Evolutionary conservation across 2,329 filamentous ascomycete genomes (phyloP), one percentile per base, ranked within the genome.

Genomic region (Fonsecaea pedrosoi): DNA sequence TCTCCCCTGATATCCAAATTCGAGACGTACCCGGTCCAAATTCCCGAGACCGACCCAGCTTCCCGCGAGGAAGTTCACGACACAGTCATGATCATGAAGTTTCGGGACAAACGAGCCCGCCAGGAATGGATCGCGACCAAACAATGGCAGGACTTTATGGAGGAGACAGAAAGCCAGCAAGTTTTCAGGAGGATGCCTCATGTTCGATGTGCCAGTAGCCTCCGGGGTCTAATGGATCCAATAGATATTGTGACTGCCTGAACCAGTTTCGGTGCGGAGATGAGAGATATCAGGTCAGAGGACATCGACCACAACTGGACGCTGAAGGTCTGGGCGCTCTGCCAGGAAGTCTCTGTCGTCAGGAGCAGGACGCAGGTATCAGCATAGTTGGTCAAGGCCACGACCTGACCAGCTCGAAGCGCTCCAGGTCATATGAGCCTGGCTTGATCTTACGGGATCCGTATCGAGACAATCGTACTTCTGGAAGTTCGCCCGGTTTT

Each of bases 111-210:
- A 63, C 58, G 66, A 8, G 73, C 71, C 45, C 70, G 71, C 60
- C 67, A 70, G 35, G 67, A 74, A 67, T 75, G 73, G 72, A 65
- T 71, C 64, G 64, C 62, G 18, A 72, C 69, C 40, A 69, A 62
- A 57, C 71, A 73, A 60, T 75, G 73, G 74, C 67, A 74, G 63
- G 70, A 72, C 15, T 75, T 75, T 48, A 74, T 75, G 72, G 56
- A 69, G 54, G 69, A 64, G 61, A 73, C 72, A 18, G 70, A 74
- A 53, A 65, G 69, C 12, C 70, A 74, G 21, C 66, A 59, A 21
- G 73, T 74, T 15, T 74, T 74, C 63, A 67, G 74, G 25, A 57
- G 71, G 40, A 69, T 74, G 56, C 74, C 73, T 38, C 72, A 75
- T 73, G 74, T 74, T 18, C 64, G 74, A 53, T 75, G 74, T 72